phyloP scores from a whole-genome alignment of 148 eudicot species.

The Cornus controversa region DNA sequence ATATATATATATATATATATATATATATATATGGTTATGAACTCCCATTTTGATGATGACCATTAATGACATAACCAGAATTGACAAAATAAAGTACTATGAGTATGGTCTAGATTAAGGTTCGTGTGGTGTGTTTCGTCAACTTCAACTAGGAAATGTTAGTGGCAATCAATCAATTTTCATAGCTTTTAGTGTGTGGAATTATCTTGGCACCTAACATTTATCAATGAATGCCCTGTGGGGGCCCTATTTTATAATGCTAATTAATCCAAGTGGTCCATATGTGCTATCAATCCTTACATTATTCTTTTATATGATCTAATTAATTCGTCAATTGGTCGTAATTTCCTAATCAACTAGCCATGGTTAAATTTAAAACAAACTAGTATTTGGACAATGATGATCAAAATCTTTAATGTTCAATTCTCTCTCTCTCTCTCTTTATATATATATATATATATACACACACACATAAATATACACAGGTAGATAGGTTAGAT shows the following conservation, averaged over 20 bases:
- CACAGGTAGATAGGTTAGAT: too few relatives aligned
- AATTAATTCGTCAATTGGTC: constrained; percentile 9
- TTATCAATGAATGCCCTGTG: background rate
- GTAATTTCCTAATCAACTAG: too few relatives aligned
- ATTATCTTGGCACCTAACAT: background rate
- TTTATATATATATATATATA: too few relatives aligned
- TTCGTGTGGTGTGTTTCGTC: constrained; percentile 2
- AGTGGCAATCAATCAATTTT: background rate
- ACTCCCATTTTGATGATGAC: too few relatives aligned
- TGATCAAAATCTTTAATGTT: too few relatives aligned
- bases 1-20: too few relatives aligned
- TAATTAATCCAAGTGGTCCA: background rate
- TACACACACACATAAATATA: too few relatives aligned
- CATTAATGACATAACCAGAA: background rate
- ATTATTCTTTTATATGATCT: background rate
- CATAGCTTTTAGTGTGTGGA: background rate
- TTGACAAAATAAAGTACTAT: background rate
- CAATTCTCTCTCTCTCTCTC: too few relatives aligned
- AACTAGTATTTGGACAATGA: too few relatives aligned
- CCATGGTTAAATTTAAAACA: too few relatives aligned
- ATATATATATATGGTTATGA: too few relatives aligned
- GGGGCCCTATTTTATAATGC: background rate
- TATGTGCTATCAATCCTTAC: background rate
- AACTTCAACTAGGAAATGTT: constrained; percentile 3
- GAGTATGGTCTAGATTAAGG: background rate